phyloP scores from a whole-genome alignment of 371 early-diverging fungal species.

The Syncephalastrum contaminatum region DNA sequence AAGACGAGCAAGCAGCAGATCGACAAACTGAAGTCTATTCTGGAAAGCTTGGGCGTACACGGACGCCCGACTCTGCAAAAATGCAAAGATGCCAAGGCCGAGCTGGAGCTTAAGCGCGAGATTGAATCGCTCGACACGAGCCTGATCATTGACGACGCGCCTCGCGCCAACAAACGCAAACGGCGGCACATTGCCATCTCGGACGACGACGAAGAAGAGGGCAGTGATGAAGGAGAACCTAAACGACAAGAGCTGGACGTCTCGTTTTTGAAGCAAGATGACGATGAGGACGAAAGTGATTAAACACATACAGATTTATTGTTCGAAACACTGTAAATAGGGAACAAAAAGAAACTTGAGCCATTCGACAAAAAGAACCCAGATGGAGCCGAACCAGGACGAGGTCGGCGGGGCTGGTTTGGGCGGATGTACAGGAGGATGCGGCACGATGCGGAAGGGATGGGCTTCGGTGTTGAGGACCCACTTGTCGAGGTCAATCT shows the following conservation, averaged over 20 bases:
- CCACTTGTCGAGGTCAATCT: slow-evolving; percentile 70
- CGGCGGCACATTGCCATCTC: slow-evolving; percentile 10
- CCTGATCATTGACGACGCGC: slow-evolving; percentile 27
- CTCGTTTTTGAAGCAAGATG: slow-evolving; percentile 30
- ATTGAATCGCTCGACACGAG: slow-evolving; percentile 34
- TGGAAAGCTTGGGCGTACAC: slow-evolving; percentile 18
- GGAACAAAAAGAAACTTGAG: slow-evolving; percentile 10
- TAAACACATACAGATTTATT: neutral
- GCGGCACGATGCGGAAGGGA: slow-evolving; percentile 55
- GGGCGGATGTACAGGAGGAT: slow-evolving; percentile 10
- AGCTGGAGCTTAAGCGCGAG: slow-evolving; percentile 40
- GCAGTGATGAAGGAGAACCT: slow-evolving; percentile 1
- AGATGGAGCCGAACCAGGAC: slow-evolving; percentile 1
- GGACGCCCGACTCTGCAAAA: slow-evolving; percentile 45
- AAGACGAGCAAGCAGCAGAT: slow-evolving; percentile 14
- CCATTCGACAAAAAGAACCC: slow-evolving; percentile 1
- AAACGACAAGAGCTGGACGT: slow-evolving; percentile 18
- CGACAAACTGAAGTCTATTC: slow-evolving; percentile 9
- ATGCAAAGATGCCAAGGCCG: slow-evolving; percentile 40
- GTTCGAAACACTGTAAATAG: slow-evolving; percentile 1
- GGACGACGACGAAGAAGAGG: slow-evolving; percentile 18
- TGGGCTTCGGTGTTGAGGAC: slow-evolving; percentile 92
- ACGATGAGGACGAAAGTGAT: slow-evolving; percentile 25
- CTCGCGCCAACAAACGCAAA: slow-evolving; percentile 10
- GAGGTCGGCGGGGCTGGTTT: slow-evolving; percentile 7